Evolutionary conservation across 2,329 filamentous ascomycete genomes (phyloP).

Genomic region (Xylariaceae sp.): DNA sequence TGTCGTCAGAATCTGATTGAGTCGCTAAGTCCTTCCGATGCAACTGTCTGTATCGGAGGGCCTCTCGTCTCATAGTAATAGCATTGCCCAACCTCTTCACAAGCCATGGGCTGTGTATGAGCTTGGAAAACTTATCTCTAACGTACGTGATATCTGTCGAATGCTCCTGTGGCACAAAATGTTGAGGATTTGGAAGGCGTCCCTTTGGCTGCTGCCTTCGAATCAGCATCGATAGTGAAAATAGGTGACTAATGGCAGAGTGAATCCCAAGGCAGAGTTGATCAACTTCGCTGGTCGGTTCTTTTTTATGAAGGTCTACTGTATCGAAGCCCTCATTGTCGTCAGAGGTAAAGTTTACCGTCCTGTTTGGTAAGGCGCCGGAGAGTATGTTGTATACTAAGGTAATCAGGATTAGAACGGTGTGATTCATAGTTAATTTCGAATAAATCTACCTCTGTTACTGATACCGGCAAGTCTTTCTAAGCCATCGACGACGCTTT

Average conservation of each 20-base stretch:
- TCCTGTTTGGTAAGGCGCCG: background rate
- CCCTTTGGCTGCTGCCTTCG: background rate
- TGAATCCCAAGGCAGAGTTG: background rate
- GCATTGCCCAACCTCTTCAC: background rate
- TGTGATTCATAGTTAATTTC: too few relatives aligned
- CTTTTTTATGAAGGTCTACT: too few relatives aligned
- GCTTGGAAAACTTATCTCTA: background rate
- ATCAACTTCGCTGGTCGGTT: background rate
- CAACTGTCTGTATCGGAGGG: background rate
- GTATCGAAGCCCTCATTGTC: too few relatives aligned
- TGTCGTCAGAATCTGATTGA: background rate
- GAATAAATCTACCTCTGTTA: too few relatives aligned
- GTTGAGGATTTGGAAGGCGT: background rate
- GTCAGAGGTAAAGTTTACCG: background rate
- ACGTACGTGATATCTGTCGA: background rate
- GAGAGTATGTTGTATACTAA: background rate
- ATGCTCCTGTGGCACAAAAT: background rate
- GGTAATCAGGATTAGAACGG: too few relatives aligned
- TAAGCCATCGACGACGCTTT: background rate
- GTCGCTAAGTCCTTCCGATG: background rate
- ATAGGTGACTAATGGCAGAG: background rate
- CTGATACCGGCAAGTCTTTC: background rate
- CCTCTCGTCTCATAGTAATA: slow-evolving; percentile 1
- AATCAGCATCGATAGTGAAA: background rate
- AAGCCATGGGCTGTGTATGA: too few relatives aligned